Evolutionary conservation across 2,329 filamentous ascomycete species (phyloP).

Genomic region (Colletotrichum coccodes): DNA sequence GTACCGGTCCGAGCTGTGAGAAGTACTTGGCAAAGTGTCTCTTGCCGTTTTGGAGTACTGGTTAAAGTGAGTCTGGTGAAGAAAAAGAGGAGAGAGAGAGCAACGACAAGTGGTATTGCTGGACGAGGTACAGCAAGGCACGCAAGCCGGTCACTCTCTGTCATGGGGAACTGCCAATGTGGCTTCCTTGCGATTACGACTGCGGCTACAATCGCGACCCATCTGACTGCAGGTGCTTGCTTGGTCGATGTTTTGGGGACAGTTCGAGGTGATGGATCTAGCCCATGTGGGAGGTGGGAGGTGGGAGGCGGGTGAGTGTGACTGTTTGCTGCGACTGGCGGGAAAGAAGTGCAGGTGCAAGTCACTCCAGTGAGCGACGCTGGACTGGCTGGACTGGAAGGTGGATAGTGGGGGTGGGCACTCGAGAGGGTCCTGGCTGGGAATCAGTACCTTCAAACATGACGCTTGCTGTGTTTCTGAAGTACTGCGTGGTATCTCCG

Average conservation of each 20-base stretch:
- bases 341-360: background rate
- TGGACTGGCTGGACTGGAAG: background rate
- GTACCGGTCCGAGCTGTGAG: slow-evolving; percentile 5
- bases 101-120: background rate
- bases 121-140: background rate
- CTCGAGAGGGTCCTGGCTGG: slow-evolving; percentile 16
- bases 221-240: background rate
- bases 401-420: slow-evolving; percentile 31
- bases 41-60: background rate
- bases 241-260: background rate
- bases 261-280: background rate
- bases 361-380: background rate
- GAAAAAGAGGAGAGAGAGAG: background rate
- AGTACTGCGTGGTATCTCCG: background rate
- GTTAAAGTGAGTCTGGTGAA: background rate
- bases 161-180: background rate
- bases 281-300: slow-evolving; percentile 2
- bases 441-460: slow-evolving; percentile 20
- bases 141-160: background rate
- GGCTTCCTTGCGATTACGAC: slow-evolving; percentile 20
- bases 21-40: slow-evolving; percentile 10
- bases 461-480: slow-evolving; percentile 18
- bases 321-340: background rate
- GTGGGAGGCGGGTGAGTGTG: background rate
- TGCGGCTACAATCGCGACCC: slow-evolving; percentile 10